Conservation (phyloP, 257 asterid genomes). For the Scutellaria baicalensis region DNA sequence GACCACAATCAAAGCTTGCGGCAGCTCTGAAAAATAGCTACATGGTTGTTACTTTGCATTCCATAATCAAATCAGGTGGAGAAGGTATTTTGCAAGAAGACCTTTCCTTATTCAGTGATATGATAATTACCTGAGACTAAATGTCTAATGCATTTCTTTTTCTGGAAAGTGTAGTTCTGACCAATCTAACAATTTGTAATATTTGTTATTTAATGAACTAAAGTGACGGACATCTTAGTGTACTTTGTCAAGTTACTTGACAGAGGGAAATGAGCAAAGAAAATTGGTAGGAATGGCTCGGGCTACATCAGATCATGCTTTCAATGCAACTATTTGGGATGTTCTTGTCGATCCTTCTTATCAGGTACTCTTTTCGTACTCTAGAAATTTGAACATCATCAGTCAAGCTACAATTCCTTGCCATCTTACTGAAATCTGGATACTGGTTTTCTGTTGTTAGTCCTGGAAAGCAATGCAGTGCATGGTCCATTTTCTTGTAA, state of each 20-base stretch:
- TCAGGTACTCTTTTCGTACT: conserved; percentile 47
- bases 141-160: neutral
- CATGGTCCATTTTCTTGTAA: neutral
- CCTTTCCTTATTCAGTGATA: conserved; percentile 10
- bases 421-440: neutral
- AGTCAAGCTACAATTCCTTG: neutral
- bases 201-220: conserved; percentile 23
- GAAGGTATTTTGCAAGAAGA: conserved; percentile 50
- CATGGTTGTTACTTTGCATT: conserved; percentile 88
- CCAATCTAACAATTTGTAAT: conserved; percentile 6
- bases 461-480: neutral
- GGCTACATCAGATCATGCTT: conserved; percentile 97
- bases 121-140: neutral
- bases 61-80: conserved; percentile 47
- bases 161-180: neutral
- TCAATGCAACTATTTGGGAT: conserved; percentile 99
- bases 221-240: conserved; percentile 73
- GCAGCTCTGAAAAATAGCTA: conserved; percentile 93
- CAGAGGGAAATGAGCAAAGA: conserved; percentile 75
- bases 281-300: conserved; percentile 98
- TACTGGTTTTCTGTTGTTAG: neutral
- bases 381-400: neutral
- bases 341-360: conserved; percentile 96
- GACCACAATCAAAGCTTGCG: conserved; percentile 88
- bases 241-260: conserved; percentile 90